Percentiles rank a stretch among this genome's conserved stretches.
Conservation (phyloP, 192 early-diverging fungal genomes). For the Backusella tarrabulga region DNA sequence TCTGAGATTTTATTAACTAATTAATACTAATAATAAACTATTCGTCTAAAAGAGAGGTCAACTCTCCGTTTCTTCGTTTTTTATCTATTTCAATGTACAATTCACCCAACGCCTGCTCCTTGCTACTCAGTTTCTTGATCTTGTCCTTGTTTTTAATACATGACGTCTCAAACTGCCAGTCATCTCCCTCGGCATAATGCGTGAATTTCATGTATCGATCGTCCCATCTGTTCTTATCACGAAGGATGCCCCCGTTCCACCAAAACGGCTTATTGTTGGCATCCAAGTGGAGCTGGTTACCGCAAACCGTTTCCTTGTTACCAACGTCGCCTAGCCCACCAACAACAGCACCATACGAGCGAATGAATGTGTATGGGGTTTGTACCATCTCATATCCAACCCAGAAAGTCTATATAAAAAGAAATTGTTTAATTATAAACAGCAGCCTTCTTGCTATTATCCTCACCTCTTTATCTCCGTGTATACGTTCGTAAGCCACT, state of each 20-base stretch:
- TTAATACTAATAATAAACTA: neutral
- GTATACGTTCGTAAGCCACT: slow-evolving; percentile 42
- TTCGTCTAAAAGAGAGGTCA: neutral
- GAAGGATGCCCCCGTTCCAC: slow-evolving; percentile 53
- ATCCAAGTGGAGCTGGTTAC: slow-evolving; percentile 45
- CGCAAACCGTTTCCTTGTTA: slow-evolving; percentile 36
- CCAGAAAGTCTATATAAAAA: slow-evolving; percentile 50
- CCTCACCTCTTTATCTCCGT: slow-evolving; percentile 66
- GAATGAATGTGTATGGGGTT: slow-evolving; percentile 50
- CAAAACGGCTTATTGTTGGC: slow-evolving; percentile 39
- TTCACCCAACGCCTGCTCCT: slow-evolving; percentile 10
- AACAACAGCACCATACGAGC: slow-evolving; percentile 48
- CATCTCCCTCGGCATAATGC: slow-evolving; percentile 37
- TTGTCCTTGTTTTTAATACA: slow-evolving; percentile 40
- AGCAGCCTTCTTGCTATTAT: neutral
- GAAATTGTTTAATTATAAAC: neutral
- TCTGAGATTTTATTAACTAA: slow-evolving; percentile 28
- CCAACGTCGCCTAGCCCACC: slow-evolving; percentile 44
- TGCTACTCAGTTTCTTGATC: slow-evolving; percentile 6
- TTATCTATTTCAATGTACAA: slow-evolving; percentile 20
- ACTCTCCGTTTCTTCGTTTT: slow-evolving; percentile 3
- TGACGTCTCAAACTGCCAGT: slow-evolving; percentile 43
- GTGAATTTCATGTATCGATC: slow-evolving; percentile 39
- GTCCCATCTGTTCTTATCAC: slow-evolving; percentile 43
- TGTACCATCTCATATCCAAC: slow-evolving; percentile 58